phyloP scores from a whole-genome alignment of 2,329 filamentous ascomycete species.

The Pyrenophora graminea region DNA sequence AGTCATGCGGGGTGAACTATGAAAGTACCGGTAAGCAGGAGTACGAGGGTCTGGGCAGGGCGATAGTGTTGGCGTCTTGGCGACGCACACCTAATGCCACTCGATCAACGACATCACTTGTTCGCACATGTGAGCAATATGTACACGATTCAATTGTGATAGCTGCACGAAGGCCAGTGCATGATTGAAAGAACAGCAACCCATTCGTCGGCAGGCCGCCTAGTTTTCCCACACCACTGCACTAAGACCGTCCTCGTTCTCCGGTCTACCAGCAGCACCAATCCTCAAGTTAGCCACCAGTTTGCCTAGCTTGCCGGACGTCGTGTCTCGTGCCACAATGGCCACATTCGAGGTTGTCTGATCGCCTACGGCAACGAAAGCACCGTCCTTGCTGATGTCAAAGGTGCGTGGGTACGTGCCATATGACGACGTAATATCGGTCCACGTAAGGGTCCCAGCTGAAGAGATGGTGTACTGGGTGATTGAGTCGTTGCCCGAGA shows the following conservation, averaged over 20 bases:
- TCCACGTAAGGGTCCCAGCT: constrained; percentile 34
- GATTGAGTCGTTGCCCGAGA: constrained; percentile 40
- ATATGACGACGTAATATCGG: constrained; percentile 36
- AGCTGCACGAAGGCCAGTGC: too few species aligned
- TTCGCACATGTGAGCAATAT: not conserved
- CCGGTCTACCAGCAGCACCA: constrained; percentile 29
- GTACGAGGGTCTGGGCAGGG: not conserved
- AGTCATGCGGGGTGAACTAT: not conserved
- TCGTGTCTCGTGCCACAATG: constrained; percentile 34
- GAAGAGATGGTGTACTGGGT: constrained; percentile 40
- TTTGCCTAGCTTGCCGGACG: constrained; percentile 34
- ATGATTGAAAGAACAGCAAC: not conserved
- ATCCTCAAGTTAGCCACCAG: constrained; percentile 34
- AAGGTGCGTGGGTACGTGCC: constrained; percentile 44
- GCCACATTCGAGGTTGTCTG: constrained; percentile 41
- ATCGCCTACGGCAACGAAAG: constrained; percentile 38
- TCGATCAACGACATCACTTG: not conserved
- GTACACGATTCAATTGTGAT: not conserved
- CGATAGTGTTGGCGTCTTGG: constrained; percentile 12
- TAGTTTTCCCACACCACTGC: constrained; percentile 44
- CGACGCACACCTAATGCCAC: not conserved
- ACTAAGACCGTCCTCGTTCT: constrained; percentile 41
- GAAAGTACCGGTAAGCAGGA: not conserved
- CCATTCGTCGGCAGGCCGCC: not conserved
- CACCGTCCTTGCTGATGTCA: constrained; percentile 40